Evolutionary conservation across 768 basidiomycete species (phyloP), one percentile per base, ranked within the genome.

Genomic region (Cyathus striatus): DNA sequence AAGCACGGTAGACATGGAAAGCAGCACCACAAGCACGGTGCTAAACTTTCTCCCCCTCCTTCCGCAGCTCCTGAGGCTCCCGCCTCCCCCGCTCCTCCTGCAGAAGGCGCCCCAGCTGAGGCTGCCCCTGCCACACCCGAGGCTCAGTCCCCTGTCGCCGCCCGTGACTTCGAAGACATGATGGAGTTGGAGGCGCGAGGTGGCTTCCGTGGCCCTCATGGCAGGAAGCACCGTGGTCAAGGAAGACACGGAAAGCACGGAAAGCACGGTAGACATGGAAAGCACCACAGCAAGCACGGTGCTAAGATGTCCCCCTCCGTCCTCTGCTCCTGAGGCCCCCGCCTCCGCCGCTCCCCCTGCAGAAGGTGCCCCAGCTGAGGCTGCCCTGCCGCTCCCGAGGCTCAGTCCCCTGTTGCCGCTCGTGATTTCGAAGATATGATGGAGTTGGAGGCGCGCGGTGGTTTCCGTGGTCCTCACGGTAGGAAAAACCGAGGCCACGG

Each of bases 401-500:
- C n/a, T n/a, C 27, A 43, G 6, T 22, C 45, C 27, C 25, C 34
- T 14, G 27, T 40, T 21, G 34, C 41, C 3, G 38, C 42, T 18
- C 14, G 34, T 25, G n/a, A 41, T 6, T 12, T 6, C 4, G 12
- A 21, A 13, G 2, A 9, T 5, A 5, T 22, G 13, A 20, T 25
- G 9, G 27, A 30, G n/a, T 30, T 30, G n/a, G 27, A 30, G 27
- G 27, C 27, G 9, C 27, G 27, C n/a, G 9, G 27, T 30, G 9
- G 9, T 30, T n/a, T n/a, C 27, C 9, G 40, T 25, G 30, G 36
- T 22, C 26, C 41, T 23, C 45, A 42, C 34, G 41, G 35, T 9
- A 34, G 42, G 34, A 42, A 46, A 23, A 36, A 42, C 41, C 45
- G 38, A 40, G 20, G 40, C 6, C 43, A 44, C 30, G 27, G 27